Evolutionary conservation across 345 rosid species (phyloP).

Genomic region (Gossypium thurberi): DNA sequence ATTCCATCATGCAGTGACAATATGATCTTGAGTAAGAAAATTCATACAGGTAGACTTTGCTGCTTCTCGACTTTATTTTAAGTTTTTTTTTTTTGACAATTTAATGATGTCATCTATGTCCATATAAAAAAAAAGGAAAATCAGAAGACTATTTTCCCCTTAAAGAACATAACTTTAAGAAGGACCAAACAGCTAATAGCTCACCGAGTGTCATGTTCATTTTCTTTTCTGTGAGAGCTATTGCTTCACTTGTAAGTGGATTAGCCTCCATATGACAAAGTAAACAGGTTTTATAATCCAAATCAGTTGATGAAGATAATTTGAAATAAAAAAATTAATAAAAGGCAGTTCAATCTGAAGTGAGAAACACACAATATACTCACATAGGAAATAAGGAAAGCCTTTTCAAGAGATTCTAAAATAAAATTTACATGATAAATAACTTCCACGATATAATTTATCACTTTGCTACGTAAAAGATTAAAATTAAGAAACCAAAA

Average conservation of each 20-base stretch:
- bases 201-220: conserved; percentile 84
- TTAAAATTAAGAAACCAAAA: too few species aligned
- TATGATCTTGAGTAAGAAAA: background rate
- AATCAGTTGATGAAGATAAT: background rate
- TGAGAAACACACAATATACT: background rate
- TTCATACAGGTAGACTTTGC: conserved; percentile 42
- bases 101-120: conserved; percentile 68
- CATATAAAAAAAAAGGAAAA: background rate
- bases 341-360: background rate
- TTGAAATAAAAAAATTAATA: background rate
- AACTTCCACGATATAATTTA: too few species aligned
- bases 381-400: background rate
- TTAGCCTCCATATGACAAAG: conserved; percentile 47
- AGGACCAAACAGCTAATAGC: background rate
- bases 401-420: too few species aligned
- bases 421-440: background rate
- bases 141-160: background rate
- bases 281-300: background rate
- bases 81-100: conserved; percentile 49
- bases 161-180: background rate
- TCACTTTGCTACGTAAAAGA: too few species aligned
- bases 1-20: background rate
- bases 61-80: conserved; percentile 43
- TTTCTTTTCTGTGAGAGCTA: conserved; percentile 83
- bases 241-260: conserved; percentile 65